These are phyloP conservation scores for Choanephora cucurbitarum DNA, from an alignment of 371 early-diverging fungal species.

Conservation along the genomic window DNA sequence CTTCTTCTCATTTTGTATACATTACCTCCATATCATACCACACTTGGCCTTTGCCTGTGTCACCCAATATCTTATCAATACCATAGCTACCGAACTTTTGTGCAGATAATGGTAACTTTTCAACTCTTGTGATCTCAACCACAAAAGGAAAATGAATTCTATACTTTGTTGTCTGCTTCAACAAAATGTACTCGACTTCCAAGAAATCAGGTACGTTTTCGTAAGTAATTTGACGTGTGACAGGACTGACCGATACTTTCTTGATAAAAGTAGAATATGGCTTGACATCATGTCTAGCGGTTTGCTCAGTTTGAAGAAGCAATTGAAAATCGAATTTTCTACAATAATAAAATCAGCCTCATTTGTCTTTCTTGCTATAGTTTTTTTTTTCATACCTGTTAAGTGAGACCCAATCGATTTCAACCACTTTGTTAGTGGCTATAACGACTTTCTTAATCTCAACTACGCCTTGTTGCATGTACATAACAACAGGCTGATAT, in stretches of 20 bases:
- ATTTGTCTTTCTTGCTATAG: not conserved
- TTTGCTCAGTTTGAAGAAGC: conserved; percentile 32
- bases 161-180: conserved; percentile 42
- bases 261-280: conserved; percentile 54
- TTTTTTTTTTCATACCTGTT: conserved; percentile 33
- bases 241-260: conserved; percentile 40
- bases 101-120: conserved; percentile 33
- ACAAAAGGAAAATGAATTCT: conserved; percentile 53
- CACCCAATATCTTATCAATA: conserved; percentile 37
- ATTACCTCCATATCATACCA: conserved; percentile 52
- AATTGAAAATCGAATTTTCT: conserved; percentile 56
- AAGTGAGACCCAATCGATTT: conserved; percentile 49
- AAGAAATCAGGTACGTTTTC: conserved; percentile 53
- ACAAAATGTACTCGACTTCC: conserved; percentile 37
- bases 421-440: conserved; percentile 28
- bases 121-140: conserved; percentile 50
- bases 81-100: conserved; percentile 28
- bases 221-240: conserved; percentile 37
- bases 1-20: not conserved
- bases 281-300: conserved; percentile 44
- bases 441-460: conserved; percentile 44
- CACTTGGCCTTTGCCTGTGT: conserved; percentile 42
- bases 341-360: not conserved
- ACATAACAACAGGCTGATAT: conserved; percentile 43
- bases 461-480: conserved; percentile 42